Evolutionary conservation across 495 filamentous ascomycete species (phyloP).

Genomic region (Xanthoparmelia taractica): DNA sequence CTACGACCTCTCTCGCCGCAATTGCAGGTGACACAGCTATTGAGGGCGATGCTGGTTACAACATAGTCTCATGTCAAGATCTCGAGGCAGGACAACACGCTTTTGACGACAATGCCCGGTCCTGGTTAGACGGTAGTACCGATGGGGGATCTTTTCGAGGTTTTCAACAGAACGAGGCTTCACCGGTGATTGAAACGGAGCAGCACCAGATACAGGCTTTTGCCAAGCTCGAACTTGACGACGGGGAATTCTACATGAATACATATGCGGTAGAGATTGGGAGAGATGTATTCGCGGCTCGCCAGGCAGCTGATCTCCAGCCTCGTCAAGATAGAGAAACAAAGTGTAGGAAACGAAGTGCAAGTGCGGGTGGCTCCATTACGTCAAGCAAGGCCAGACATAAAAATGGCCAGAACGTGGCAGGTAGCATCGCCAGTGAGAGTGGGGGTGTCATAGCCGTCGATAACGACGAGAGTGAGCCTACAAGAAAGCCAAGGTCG

Average conservation of each 20-base stretch:
- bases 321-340: constrained; percentile 37
- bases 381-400: constrained; percentile 39
- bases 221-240: constrained; percentile 62
- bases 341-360: constrained; percentile 40
- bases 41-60: background rate
- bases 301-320: constrained; percentile 43
- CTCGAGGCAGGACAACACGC: background rate
- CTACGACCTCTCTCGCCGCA: background rate
- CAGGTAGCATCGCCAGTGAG: constrained; percentile 50
- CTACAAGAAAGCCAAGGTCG: constrained; percentile 23
- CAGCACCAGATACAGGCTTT: constrained; percentile 49
- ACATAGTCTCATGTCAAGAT: constrained; percentile 1
- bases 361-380: constrained; percentile 28
- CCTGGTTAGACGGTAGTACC: constrained; percentile 2
- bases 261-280: constrained; percentile 59
- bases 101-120: background rate
- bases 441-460: constrained; percentile 53
- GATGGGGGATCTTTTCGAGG: constrained; percentile 2
- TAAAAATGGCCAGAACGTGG: constrained; percentile 39
- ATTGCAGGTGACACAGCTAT: background rate
- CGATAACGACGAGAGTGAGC: constrained; percentile 38
- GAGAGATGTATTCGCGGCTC: constrained; percentile 52
- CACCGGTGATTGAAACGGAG: constrained; percentile 40
- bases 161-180: constrained; percentile 16
- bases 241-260: constrained; percentile 67